Base-by-base conservation (phyloP, 441 rosid species). In the Hura crepitans region DNA sequence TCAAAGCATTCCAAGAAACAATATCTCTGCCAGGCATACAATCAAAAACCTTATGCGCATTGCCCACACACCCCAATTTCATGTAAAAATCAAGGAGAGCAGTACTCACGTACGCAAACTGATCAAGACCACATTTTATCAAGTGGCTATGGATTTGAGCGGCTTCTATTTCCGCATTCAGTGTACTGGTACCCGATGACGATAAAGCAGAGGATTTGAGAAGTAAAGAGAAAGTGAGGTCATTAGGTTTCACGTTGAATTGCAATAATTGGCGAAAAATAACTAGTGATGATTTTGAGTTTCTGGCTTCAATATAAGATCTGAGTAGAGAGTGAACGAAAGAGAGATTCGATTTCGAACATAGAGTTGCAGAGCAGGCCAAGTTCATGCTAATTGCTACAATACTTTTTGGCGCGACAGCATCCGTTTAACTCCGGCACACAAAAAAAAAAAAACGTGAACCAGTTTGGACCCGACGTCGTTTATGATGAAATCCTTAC, bases 1-100 rank as follows among this genome's bases (percentile, higher is more conserved):
- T 88, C 72, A 89, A 72, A 17, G 92, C 92, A 62, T 92, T 92
- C 97, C 97, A 92, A 69, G 87, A 76, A 65, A 92, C 88, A 8
- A 74, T 76, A 77, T 92, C 95, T 81, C 87, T 86, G 0, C 72
- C 81, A 65, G 81, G 86, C 90, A 90, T 92, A 80, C 73, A 79
- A 47, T 85, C 95, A 73, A 87, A 86, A 80, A 88, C 6, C 54
- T 42, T 58, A 6, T 68, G 87, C n/a, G 95, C 95, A 30, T 28
- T 43, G 1, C n/a, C 33, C 8, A 75, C 60, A 7, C 73, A 80
- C 17, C 90, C 91, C 74, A 83, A 31, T 61, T 90, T 88, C 74
- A 73, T 58, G 61, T 74, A 79, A 1, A 78, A 47, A 67, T 75
- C 80, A 1, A 85, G 85, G 56, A 90, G 84, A 62, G 88, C 80